Conservation (phyloP, 2,329 filamentous ascomycete genomes). For the Sclerotinia minor region DNA sequence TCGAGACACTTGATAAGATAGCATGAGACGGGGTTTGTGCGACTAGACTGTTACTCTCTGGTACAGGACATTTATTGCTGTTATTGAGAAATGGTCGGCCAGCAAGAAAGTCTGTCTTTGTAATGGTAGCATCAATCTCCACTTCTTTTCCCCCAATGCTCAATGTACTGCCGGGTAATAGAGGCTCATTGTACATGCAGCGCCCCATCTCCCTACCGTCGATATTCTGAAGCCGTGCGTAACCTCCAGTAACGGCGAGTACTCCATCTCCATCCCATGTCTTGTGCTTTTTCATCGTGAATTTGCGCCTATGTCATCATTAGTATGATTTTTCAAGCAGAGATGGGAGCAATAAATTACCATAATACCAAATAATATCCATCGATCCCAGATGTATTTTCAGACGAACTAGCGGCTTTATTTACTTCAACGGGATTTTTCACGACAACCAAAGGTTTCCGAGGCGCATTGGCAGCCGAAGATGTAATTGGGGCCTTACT, state of each 20-base stretch:
- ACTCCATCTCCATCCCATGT: conserved; percentile 76
- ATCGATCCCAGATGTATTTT: conserved; percentile 28
- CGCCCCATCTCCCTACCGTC: conserved; percentile 64
- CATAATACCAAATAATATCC: conserved; percentile 42
- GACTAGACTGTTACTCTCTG: conserved; percentile 23
- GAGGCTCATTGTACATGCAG: conserved; percentile 53
- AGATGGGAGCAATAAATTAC: conserved; percentile 25
- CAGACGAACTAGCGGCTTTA: neutral
- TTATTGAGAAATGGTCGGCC: conserved; percentile 48
- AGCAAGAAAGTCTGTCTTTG: conserved; percentile 58
- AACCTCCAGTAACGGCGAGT: conserved; percentile 56
- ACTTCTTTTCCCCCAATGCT: conserved; percentile 67
- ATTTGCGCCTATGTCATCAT: conserved; percentile 57
- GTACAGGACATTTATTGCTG: conserved; percentile 27
- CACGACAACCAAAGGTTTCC: conserved; percentile 39
- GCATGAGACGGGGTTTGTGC: conserved; percentile 27
- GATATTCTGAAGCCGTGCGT: conserved; percentile 61
- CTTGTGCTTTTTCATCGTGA: conserved; percentile 71
- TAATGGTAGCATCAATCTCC: conserved; percentile 63
- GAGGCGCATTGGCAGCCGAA: conserved; percentile 34
- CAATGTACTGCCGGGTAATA: conserved; percentile 60
- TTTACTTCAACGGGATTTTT: conserved; percentile 35
- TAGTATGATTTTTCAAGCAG: neutral
- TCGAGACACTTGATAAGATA: conserved; percentile 1
- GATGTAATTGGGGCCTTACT: conserved; percentile 28